These are phyloP conservation scores for Chondrostereum purpureum DNA, from an alignment of 1,284 basidiomycete species.

Conservation along the genomic window DNA sequence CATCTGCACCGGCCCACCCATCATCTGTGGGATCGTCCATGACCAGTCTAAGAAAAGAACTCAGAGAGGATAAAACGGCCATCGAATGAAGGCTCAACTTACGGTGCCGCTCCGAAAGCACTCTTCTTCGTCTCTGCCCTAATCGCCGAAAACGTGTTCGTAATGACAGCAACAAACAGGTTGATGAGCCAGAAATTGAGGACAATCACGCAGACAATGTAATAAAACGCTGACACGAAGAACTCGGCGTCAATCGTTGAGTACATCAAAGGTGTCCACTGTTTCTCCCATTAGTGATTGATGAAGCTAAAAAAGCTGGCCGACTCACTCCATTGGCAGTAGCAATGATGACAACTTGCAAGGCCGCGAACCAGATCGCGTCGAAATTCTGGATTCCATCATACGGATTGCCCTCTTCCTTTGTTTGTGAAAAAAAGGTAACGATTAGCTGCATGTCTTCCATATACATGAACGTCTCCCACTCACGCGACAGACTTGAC, in stretches of 20 bases:
- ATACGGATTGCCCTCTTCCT: slow-evolving; percentile 70
- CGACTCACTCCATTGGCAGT: slow-evolving; percentile 66
- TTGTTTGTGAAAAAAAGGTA: slow-evolving; percentile 6
- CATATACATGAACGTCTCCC: neutral
- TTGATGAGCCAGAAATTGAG: slow-evolving; percentile 95
- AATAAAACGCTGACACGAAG: slow-evolving; percentile 83
- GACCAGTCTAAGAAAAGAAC: neutral
- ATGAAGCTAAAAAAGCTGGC: neutral
- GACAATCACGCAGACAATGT: slow-evolving; percentile 78
- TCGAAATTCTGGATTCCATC: slow-evolving; percentile 80
- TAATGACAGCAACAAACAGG: slow-evolving; percentile 93
- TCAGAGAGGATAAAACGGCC: neutral
- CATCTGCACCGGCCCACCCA: slow-evolving; percentile 46
- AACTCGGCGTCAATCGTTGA: slow-evolving; percentile 89
- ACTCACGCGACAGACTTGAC: slow-evolving; percentile 69
- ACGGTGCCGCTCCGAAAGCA: slow-evolving; percentile 80
- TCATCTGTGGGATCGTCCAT: slow-evolving; percentile 53
- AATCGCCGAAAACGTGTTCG: slow-evolving; percentile 90
- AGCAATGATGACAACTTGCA: slow-evolving; percentile 86
- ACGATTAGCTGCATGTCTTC: slow-evolving; percentile 5
- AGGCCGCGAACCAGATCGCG: slow-evolving; percentile 75
- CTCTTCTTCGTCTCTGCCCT: slow-evolving; percentile 85
- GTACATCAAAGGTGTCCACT: slow-evolving; percentile 87
- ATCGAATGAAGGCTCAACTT: neutral
- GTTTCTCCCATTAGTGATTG: slow-evolving; percentile 6